Base-by-base conservation (phyloP, 495 filamentous ascomycete species). In the Penicillium riverlandense region DNA sequence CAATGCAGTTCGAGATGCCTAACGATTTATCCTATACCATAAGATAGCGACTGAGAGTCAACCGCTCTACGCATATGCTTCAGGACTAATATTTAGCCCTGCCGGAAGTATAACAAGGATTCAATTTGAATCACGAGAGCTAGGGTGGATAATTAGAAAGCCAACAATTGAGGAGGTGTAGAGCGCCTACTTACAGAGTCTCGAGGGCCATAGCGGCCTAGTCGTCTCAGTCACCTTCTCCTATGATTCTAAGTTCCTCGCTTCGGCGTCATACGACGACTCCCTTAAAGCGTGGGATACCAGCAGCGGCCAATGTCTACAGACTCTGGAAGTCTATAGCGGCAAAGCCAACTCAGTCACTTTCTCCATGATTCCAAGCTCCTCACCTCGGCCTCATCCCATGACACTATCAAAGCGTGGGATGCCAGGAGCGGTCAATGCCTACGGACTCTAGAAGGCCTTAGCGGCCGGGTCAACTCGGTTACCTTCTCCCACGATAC, bases 261-360 rank as follows among this genome's bases (percentile, higher is more conserved):
- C 40, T 27, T 53, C 50, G 13, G 43, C n/a, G 35, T 53, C 41
- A 2, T 0, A 13, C 7, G 48, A 45, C 45, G 28, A 16, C 1
- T 45, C 44, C 0, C 38, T 53, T 22, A 62, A 58, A 16, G 39
- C 40, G 16, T 49, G 47, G 47, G 86, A 92, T 53, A 82, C 77
- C 6, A 85, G 87, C 53, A 67, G 76, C 8, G 82, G 78, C 4
- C 77, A 82, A 41, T 77, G 73, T 7, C 55, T 73, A 0, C 80
- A 84, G 49, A 84, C 16, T 6, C 36, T 32, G 30, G 30, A 32
- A 11, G 41, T 32, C 35, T 30, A 33, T 11, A 5, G 12, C 22
- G 8, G 37, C 33, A 12, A 11, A 8, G 30, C 11, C 30, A 32
- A 11, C 7, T 7, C 48, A 30, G 54, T 53, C 0, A 53, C 52